phyloP scores from a whole-genome alignment of 352 stramenopile genomes.

The Pythium phragmitis region DNA sequence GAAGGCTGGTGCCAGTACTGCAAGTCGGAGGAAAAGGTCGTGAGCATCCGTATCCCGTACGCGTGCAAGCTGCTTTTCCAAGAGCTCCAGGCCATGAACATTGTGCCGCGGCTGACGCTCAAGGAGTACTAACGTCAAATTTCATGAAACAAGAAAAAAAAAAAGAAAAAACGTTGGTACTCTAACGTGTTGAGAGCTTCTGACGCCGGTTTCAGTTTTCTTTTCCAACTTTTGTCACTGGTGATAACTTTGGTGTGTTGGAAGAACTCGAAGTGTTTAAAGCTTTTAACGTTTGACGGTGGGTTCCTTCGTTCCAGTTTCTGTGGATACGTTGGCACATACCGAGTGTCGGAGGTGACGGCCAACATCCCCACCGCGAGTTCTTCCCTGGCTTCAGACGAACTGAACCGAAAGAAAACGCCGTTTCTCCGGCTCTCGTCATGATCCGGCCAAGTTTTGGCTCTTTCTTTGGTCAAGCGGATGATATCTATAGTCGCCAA shows the following conservation, averaged over 20 bases:
- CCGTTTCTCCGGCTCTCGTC: not conserved
- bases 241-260: not conserved
- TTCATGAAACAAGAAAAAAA: not conserved
- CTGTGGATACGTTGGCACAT: not conserved
- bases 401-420: not conserved
- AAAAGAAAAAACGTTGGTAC: not conserved
- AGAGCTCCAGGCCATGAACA: constrained; percentile 99
- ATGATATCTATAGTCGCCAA: not conserved
- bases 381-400: not conserved
- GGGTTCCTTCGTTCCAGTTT: not conserved
- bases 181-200: not conserved
- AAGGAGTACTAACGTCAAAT: constrained; percentile 84
- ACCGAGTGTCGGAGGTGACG: not conserved
- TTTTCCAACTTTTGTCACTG: too few species aligned
- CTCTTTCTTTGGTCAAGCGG: not conserved
- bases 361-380: too few species aligned
- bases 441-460: not conserved
- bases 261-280: not conserved
- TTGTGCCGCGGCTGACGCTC: constrained; percentile 96
- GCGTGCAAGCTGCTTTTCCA: constrained; percentile 99
- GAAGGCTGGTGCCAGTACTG: constrained; percentile 99
- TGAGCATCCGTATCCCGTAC: constrained; percentile 98
- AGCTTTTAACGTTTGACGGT: not conserved
- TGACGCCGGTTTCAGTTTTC: not conserved
- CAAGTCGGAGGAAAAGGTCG: constrained; percentile 97